Evolutionary conservation across 768 basidiomycete genomes (phyloP), one percentile per base, ranked within the genome.

Genomic region (Sistotremastrum suecicum): DNA sequence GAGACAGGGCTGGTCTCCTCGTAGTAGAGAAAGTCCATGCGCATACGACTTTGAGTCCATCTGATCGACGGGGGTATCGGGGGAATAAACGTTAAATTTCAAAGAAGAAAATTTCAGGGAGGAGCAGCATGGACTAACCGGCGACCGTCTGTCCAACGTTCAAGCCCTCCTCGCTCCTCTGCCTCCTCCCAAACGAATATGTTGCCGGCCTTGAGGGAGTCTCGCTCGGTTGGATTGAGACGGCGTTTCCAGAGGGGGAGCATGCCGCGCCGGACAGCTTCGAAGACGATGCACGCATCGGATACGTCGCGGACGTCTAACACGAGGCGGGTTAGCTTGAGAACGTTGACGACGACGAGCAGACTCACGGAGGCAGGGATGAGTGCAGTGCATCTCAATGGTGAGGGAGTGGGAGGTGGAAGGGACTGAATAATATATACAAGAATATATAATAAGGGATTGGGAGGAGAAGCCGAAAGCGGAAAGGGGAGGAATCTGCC

Each of bases 131-230:
- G 20, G 20, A 20, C 20, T 20, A 20, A 20, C 20, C 84, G 66
- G 51, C 82, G 68, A 9, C 84, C 84, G 56, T 87, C 84, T 11
- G 84, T 87, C 84, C 84, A 86, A 29, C 84, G 71, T 47, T 85
- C 65, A 35, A 83, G 63, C 5, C 75, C 77, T 42, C 79, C 80
- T 42, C 83, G 83, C 43, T 72, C 68, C 51, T 81, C 83, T 3
- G 82, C 80, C 58, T 87, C 84, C 54, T 87, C 83, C 84, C 84
- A 87, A 36, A 87, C 84, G 53, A 84, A 87, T 37, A 87, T 73
- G 49, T 85, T 81, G 2, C 84, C 84, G 43, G 82, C 81, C 36
- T 58, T 58, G 4, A 87, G 66, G 37, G 78, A 74, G 34, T 83
- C 82, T 39, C 83, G 67, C 57, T 87, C 83, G 48, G 64, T 75